A percentile compares a stretch with the other conserved stretches of the same genome.
Evolutionary conservation across 352 stramenopile genomes (phyloP).

Genomic region (Globisporangium uncinulatum): DNA sequence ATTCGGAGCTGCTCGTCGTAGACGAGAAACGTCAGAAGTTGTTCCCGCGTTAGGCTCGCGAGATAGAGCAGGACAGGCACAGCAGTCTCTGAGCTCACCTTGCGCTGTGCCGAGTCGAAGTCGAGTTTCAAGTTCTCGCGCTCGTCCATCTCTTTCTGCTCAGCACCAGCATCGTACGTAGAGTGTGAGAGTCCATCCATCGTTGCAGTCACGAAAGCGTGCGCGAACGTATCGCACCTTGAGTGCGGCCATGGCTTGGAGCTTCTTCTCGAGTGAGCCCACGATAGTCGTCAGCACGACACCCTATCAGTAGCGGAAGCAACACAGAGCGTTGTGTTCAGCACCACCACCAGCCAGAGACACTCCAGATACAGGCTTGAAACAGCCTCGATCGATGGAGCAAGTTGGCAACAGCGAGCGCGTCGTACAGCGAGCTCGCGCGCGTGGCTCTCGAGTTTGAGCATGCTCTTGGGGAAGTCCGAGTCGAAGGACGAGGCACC

Average conservation of each 20-base stretch:
- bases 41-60: neutral
- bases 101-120: conserved; percentile 25
- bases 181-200: neutral
- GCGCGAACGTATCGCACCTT: conserved; percentile 12
- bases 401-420: neutral
- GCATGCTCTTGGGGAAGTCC: conserved; percentile 19
- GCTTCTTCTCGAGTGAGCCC: conserved; percentile 29
- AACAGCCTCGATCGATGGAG: neutral
- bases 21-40: neutral
- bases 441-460: conserved; percentile 9
- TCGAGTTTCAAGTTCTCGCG: conserved; percentile 26
- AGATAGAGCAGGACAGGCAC: neutral
- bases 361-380: neutral
- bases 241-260: conserved; percentile 23
- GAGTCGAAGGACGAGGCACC: conserved; percentile 12
- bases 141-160: conserved; percentile 23
- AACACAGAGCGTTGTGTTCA: neutral
- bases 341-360: too few species aligned
- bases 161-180: neutral
- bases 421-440: conserved; percentile 9
- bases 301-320: conserved; percentile 17
- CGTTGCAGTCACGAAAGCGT: neutral
- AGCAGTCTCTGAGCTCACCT: conserved; percentile 3
- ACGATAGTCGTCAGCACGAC: conserved; percentile 26
- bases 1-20: conserved; percentile 13